Conservation (phyloP, 2,329 filamentous ascomycete genomes). For the Graphilbum ipis-grandicollis region DNA sequence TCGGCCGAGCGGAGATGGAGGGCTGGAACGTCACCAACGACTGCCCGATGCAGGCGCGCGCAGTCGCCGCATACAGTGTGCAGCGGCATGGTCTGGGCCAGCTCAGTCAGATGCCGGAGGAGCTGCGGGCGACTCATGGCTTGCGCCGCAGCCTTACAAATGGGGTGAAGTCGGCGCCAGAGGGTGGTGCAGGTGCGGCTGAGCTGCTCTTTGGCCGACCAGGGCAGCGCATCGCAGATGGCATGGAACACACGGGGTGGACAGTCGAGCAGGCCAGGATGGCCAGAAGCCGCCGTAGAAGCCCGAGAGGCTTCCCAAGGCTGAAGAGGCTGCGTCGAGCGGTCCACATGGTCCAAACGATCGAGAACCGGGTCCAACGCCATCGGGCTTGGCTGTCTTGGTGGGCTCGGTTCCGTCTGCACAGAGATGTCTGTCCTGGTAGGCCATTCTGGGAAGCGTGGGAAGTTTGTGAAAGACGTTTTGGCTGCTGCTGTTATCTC, state of each 20-base stretch:
- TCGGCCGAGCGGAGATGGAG: not conserved
- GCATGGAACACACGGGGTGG: not conserved
- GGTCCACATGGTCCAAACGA: no score
- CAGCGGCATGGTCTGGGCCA: not conserved
- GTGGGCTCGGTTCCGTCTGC: no score
- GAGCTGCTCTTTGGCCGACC: slow-evolving; percentile 1
- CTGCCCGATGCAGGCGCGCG: not conserved
- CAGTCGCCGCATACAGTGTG: slow-evolving; percentile 1
- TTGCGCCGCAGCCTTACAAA: not conserved
- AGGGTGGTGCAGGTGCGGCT: not conserved
- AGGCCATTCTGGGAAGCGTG: no score
- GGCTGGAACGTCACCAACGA: not conserved
- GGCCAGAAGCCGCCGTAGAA: no score
- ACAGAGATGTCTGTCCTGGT: no score
- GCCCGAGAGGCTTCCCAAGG: no score
- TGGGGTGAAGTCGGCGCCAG: not conserved
- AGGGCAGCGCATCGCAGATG: slow-evolving; percentile 1
- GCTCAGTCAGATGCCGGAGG: not conserved
- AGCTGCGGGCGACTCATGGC: not conserved
- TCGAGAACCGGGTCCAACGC: no score
- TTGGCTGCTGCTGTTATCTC: no score
- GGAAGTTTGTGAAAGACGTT: no score
- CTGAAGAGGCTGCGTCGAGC: no score
- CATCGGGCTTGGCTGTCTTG: no score
- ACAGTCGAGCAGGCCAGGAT: not conserved